Evolutionary conservation across 345 rosid genomes (phyloP), one percentile per base, ranked within the genome.

Genomic region (Murraya koenigii): DNA sequence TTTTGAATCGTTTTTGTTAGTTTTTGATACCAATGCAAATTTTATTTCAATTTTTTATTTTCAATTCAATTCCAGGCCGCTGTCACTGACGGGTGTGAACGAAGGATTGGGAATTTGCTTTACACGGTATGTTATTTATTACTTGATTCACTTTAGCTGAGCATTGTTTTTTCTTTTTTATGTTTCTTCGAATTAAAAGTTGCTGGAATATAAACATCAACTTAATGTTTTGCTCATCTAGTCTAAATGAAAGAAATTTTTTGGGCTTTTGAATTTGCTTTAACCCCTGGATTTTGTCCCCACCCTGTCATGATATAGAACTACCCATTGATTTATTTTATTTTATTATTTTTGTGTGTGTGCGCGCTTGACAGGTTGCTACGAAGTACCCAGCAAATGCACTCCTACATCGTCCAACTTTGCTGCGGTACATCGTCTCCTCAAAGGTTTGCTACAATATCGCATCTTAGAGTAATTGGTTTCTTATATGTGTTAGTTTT

Each of bases 301-400:
- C 22, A 13, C 7, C 22, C 56, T 15, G 56, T 52, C 2, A 1
- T 52, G 22, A 52, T 22, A 52, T 52, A 52, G 17, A 52, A 15
- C 56, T 52, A 52, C n/a, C 22, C 56, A 63, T 63, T 30, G 19
- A 7, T 58, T 22, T 8, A 22, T 15, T 58, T 39, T 49, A 11
- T 39, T 60, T 60, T 36, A 61, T 36, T 25, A 61, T 60, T 60
- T 44, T 61, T 7, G 52, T 71, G 25, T 54, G 10, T 80, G 70
- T 80, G 6, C 56, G 0, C 8, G 7, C 22, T 52, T 68, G 22
- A 61, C 75, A 96, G 99, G 99, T 94, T 67, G 91, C 99, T 67
- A 91, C 98, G 25, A 89, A 90, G 82, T 90, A 75, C 83, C 97
- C 92, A 1, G 79, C 94, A 5, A 94, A 86, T 86, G 94, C 97